Evolutionary conservation across 345 rosid species (phyloP).

Genomic region (Syzygium grande): DNA sequence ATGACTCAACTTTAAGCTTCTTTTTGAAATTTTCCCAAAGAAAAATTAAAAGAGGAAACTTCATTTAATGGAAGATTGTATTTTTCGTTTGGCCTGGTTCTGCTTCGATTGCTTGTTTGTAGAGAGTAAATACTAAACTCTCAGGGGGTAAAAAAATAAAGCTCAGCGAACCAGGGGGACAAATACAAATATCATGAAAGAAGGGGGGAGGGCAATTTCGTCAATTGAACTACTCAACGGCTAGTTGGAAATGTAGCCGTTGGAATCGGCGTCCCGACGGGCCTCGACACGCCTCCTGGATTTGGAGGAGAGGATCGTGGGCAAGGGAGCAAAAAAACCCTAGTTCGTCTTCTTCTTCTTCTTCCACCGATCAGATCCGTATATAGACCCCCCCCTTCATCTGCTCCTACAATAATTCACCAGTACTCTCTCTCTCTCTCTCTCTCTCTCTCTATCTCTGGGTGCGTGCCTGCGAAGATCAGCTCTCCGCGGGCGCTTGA

Average conservation of each 20-base stretch:
- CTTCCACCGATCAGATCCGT: neutral
- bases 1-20: fast-evolving
- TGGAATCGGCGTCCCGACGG: neutral
- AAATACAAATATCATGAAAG: neutral
- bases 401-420: neutral
- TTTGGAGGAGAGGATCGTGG: neutral
- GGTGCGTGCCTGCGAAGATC: neutral
- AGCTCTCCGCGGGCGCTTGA: neutral
- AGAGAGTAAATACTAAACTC: neutral
- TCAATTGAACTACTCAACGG: slow-evolving; percentile 7
- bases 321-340: neutral
- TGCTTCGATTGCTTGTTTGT: neutral
- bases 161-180: neutral
- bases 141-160: neutral
- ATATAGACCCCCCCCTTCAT: neutral
- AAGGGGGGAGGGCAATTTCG: slow-evolving; percentile 2
- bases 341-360: neutral
- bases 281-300: neutral
- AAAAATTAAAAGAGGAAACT: neutral
- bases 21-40: no score
- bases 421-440: neutral
- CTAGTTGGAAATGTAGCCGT: slow-evolving; percentile 3
- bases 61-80: neutral
- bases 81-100: neutral
- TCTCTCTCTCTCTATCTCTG: neutral